phyloP scores from a whole-genome alignment of 169 alveolate genomes.

The Eimeria acervulina region DNA sequence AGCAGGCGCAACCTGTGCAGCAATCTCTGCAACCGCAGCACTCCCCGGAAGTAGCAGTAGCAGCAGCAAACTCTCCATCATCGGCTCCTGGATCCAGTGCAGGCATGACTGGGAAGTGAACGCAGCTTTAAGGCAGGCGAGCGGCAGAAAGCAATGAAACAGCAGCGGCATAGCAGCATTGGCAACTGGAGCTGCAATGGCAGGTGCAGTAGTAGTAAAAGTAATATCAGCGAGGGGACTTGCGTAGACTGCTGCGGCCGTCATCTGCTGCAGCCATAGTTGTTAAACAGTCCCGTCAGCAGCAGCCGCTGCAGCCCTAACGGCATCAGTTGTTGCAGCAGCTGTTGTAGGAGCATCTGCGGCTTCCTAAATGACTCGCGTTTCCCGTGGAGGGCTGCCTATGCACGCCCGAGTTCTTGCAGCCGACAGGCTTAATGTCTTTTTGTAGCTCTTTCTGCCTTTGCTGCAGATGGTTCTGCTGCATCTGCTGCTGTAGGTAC shows the following conservation, averaged over 20 bases:
- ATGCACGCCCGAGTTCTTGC: neutral
- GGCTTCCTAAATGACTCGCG: neutral
- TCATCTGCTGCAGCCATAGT: neutral
- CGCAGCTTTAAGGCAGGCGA: neutral
- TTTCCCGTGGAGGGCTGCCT: neutral
- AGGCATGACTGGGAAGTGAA: neutral
- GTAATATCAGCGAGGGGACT: too few relatives aligned
- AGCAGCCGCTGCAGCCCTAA: neutral
- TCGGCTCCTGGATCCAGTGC: neutral
- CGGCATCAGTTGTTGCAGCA: constrained; percentile 13
- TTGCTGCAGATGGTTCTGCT: neutral
- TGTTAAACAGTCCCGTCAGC: neutral
- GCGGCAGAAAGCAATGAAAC: neutral
- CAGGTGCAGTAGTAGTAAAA: neutral
- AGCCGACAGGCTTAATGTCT: neutral
- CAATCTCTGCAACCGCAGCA: neutral
- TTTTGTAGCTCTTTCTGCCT: neutral
- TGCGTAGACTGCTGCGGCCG: neutral
- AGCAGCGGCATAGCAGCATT: neutral
- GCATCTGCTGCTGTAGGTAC: neutral
- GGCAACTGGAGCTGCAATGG: neutral
- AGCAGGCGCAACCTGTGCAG: neutral
- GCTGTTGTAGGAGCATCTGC: constrained; percentile 4
- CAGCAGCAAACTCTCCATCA: neutral
- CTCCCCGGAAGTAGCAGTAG: neutral